These are phyloP conservation scores for Austroboletus niveus DNA, from an alignment of 1,284 basidiomycete genomes.

Conservation along the genomic window DNA sequence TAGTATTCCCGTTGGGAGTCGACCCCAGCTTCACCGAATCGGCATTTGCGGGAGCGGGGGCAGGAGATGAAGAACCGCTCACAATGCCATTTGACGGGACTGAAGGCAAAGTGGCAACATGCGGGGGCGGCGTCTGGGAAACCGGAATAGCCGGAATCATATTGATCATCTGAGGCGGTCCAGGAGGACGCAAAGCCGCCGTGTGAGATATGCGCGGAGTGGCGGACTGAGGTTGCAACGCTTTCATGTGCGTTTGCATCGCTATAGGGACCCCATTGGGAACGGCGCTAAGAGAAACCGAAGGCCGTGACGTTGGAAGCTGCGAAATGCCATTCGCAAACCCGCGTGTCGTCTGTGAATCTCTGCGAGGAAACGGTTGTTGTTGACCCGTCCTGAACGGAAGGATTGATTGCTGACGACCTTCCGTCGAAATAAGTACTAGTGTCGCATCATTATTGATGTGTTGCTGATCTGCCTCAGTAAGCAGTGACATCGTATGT, in stretches of 20 bases:
- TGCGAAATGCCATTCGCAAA: slow-evolving; percentile 31
- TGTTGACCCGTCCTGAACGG: slow-evolving; percentile 37
- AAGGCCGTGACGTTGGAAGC: slow-evolving; percentile 20
- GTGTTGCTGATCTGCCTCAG: slow-evolving; percentile 42
- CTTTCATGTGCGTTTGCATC: slow-evolving; percentile 56
- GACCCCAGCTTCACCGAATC: slow-evolving; percentile 21
- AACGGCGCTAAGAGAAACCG: slow-evolving; percentile 26
- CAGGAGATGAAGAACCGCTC: slow-evolving; percentile 22
- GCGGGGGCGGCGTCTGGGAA: slow-evolving; percentile 21
- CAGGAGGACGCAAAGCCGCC: slow-evolving; percentile 35
- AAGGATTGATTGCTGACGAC: slow-evolving; percentile 36
- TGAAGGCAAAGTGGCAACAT: slow-evolving; percentile 4
- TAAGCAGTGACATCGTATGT: slow-evolving; percentile 54
- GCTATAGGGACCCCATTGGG: slow-evolving; percentile 47
- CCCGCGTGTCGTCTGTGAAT: slow-evolving; percentile 32
- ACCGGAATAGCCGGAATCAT: slow-evolving; percentile 20
- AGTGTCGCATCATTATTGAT: slow-evolving; percentile 48
- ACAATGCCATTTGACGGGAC: slow-evolving; percentile 10
- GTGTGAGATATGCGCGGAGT: slow-evolving; percentile 54
- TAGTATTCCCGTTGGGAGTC: slow-evolving; percentile 17
- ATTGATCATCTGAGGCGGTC: slow-evolving; percentile 28
- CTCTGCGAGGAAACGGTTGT: slow-evolving; percentile 40
- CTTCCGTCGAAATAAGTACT: slow-evolving; percentile 37
- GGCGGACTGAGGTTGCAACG: slow-evolving; percentile 44
- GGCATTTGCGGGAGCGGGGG: slow-evolving; percentile 18